Conservation (phyloP, 345 rosid species). For the Lepidium africanum region DNA sequence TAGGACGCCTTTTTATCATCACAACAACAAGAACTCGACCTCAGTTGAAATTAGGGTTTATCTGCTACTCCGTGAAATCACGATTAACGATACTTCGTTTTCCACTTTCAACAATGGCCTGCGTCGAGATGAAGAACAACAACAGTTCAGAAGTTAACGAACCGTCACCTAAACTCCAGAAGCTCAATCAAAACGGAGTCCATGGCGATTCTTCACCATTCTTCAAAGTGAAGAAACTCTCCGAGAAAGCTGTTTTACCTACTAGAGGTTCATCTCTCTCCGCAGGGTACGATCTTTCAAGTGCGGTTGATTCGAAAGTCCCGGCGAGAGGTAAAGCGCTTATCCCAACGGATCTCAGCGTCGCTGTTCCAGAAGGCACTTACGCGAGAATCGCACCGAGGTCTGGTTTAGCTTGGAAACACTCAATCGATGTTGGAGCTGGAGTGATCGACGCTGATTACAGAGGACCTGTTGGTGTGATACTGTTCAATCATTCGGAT, state of each 20-base stretch:
- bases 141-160: constrained; percentile 28
- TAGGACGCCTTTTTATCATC: background rate
- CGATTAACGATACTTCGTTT: background rate
- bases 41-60: constrained; percentile 24
- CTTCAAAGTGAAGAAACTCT: constrained; percentile 65
- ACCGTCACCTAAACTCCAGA: constrained; percentile 37
- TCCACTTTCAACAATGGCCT: constrained; percentile 2
- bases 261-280: constrained; percentile 62
- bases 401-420: constrained; percentile 76
- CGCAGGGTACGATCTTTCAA: constrained; percentile 83
- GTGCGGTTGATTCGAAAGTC: constrained; percentile 55
- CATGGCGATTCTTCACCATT: constrained; percentile 4
- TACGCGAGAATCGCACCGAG: constrained; percentile 82
- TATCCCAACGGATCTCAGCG: constrained; percentile 67
- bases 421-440: constrained; percentile 71
- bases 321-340: constrained; percentile 83
- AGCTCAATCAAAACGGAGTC: constrained; percentile 36
- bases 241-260: constrained; percentile 66
- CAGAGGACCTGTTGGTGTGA: constrained; percentile 72
- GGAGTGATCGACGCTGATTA: constrained; percentile 82
- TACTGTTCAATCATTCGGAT: constrained; percentile 62
- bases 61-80: background rate
- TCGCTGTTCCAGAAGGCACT: constrained; percentile 61
- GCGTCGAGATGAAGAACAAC: constrained; percentile 11
- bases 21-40: background rate